Percentiles rank a stretch among this genome's conserved stretches.
Evolutionary conservation across 2,329 filamentous ascomycete genomes (phyloP).

Genomic region (Achaetomium macrosporum): DNA sequence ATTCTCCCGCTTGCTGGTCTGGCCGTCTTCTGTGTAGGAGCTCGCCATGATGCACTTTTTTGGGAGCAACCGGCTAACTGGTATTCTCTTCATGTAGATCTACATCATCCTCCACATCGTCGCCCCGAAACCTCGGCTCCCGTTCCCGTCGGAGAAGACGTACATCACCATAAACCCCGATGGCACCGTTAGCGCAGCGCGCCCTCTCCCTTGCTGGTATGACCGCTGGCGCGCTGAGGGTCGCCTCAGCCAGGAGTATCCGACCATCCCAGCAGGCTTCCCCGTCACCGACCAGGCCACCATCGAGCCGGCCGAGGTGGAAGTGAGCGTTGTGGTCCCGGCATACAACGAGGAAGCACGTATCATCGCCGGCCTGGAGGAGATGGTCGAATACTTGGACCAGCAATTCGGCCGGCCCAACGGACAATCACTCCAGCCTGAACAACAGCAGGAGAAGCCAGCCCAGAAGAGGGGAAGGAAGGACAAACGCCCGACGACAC

Average conservation of each 20-base stretch:
- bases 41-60: not conserved
- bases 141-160: conserved; percentile 72
- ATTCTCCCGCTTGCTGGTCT: conserved; percentile 31
- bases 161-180: conserved; percentile 70
- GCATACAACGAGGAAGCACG: conserved; percentile 92
- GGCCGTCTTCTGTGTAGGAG: conserved; percentile 35
- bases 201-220: conserved; percentile 78
- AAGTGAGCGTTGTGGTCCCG: conserved; percentile 86
- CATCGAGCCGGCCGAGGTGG: conserved; percentile 72
- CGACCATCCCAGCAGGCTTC: conserved; percentile 34
- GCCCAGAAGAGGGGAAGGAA: conserved; percentile 22
- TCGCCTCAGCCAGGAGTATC: conserved; percentile 40
- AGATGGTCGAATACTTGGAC: conserved; percentile 84
- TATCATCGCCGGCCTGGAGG: conserved; percentile 77
- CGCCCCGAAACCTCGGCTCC: conserved; percentile 72
- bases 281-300: conserved; percentile 43
- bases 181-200: conserved; percentile 41
- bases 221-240: conserved; percentile 65
- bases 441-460: conserved; percentile 9
- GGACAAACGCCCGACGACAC: conserved; percentile 26
- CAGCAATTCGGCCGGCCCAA: conserved; percentile 58
- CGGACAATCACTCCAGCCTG: conserved; percentile 19
- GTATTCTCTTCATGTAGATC: conserved; percentile 26
- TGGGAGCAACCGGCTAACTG: not conserved
- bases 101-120: conserved; percentile 66